Evolutionary conservation across 331 rosid genomes (phyloP), one percentile per base, ranked within the genome.

Genomic region (Arachis monticola): DNA sequence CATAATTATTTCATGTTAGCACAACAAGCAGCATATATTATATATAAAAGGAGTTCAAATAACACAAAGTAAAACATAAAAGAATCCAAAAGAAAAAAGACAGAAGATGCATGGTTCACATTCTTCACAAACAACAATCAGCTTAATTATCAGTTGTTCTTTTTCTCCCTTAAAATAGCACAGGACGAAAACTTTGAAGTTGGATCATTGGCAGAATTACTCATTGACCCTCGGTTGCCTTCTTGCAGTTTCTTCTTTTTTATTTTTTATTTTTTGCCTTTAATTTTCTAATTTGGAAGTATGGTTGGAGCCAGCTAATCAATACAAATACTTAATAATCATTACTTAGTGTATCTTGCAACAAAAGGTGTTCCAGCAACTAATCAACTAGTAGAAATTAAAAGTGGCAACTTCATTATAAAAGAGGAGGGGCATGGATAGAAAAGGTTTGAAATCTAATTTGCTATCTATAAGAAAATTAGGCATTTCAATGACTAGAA

Each of bases 351-450:
- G 12, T 35, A 31, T 0, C 47, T 9, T n/a, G 52, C 31, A 47
- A 70, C 13, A 10, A 56, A 74, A 52, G 38, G 74, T 47, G 5
- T 11, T 14, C n/a, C 7, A 5, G 7, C 48, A 46, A 67, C 51
- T 8, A 41, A 50, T 9, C 11, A 0, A 12, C n/a, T 44, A 72
- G 51, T 35, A 35, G 40, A 35, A 2, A 17, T 35, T 35, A 60
- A 57, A 67, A 73, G 40, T 41, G 60, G 56, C 55, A 80, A 80
- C 42, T 61, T 74, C 57, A 46, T 14, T 74, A 67, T 60, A 68
- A 60, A 80, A 27, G 60, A 47, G 64, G 60, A 32, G 72, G 22
- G 79, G 60, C 22, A 13, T 14, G 32, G 47, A 61, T 17, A 35
- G 41, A 60, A 60, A 80, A 61, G 75, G 38, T 17, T 27, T 14